Evolutionary conservation across 768 basidiomycete species (phyloP).

Genomic region (Paxillus ammoniavirescens): DNA sequence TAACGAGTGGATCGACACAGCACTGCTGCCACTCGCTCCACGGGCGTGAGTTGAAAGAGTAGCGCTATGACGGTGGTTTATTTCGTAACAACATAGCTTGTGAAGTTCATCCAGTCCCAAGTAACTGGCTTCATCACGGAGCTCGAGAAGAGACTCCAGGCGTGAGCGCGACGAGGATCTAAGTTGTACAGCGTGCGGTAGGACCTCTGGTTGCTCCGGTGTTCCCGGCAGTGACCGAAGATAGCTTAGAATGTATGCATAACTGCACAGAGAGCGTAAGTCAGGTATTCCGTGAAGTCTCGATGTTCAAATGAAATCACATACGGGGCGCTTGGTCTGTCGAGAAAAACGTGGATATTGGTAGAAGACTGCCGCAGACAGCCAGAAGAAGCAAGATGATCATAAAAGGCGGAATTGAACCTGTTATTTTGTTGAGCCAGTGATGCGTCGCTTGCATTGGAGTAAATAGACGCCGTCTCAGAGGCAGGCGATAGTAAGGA

Average conservation of each 20-base stretch:
- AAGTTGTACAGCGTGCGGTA: slow-evolving; percentile 62
- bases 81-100: slow-evolving; percentile 65
- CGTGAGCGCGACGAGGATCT: slow-evolving; percentile 43
- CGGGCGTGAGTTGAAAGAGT: slow-evolving; percentile 37
- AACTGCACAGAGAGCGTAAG: slow-evolving; percentile 40
- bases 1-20: slow-evolving; percentile 57
- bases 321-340: slow-evolving; percentile 77
- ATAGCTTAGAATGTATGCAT: slow-evolving; percentile 67
- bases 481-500: slow-evolving; percentile 44
- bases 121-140: slow-evolving; percentile 77
- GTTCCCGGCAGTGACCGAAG: slow-evolving; percentile 56
- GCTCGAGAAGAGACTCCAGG: slow-evolving; percentile 67
- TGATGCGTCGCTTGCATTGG: slow-evolving; percentile 42
- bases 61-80: slow-evolving; percentile 48
- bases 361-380: slow-evolving; percentile 44
- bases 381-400: slow-evolving; percentile 63
- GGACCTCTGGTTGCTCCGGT: slow-evolving; percentile 45
- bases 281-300: slow-evolving; percentile 2
- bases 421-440: slow-evolving; percentile 20
- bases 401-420: slow-evolving; percentile 54
- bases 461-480: slow-evolving; percentile 55
- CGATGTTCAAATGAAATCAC: slow-evolving; percentile 26
- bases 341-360: slow-evolving; percentile 71
- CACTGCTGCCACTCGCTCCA: slow-evolving; percentile 40
- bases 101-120: slow-evolving; percentile 67